phyloP scores from a whole-genome alignment of 768 basidiomycete genomes.

The Leucocoprinus leucothites region DNA sequence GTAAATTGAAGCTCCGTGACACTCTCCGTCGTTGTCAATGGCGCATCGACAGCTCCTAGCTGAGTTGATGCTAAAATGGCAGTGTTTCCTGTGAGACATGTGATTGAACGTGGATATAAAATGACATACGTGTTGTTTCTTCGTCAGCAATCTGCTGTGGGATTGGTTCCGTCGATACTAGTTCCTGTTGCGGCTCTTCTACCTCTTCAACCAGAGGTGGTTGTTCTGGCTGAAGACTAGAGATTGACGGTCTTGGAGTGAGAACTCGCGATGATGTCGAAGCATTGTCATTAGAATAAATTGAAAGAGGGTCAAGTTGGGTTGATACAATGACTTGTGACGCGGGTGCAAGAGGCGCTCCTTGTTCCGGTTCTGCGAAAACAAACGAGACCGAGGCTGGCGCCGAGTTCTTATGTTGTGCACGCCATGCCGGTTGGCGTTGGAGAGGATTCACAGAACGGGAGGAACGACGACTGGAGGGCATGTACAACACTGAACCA shows the following conservation, averaged over 20 bases:
- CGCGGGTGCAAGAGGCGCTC: constrained; percentile 6
- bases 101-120: not conserved
- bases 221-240: not conserved
- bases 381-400: constrained; percentile 4
- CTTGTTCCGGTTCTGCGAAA: constrained; percentile 9
- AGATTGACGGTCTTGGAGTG: not conserved
- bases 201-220: not conserved
- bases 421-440: not conserved
- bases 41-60: not conserved
- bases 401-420: not conserved
- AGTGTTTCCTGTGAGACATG: not conserved
- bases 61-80: not conserved
- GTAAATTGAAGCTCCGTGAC: not conserved
- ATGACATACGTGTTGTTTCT: not conserved
- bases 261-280: not conserved
- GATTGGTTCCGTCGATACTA: not conserved
- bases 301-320: not conserved
- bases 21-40: not conserved
- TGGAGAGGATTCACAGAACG: not conserved
- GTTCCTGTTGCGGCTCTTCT: not conserved
- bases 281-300: not conserved
- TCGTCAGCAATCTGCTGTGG: not conserved
- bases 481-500: constrained; percentile 3
- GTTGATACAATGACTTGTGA: constrained; percentile 4
- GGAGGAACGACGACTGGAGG: constrained; percentile 6